Percentiles rank a stretch among this genome's conserved stretches.
Conservation (phyloP, 2,329 filamentous ascomycete genomes). For the Pestalotiopsis sp. region DNA sequence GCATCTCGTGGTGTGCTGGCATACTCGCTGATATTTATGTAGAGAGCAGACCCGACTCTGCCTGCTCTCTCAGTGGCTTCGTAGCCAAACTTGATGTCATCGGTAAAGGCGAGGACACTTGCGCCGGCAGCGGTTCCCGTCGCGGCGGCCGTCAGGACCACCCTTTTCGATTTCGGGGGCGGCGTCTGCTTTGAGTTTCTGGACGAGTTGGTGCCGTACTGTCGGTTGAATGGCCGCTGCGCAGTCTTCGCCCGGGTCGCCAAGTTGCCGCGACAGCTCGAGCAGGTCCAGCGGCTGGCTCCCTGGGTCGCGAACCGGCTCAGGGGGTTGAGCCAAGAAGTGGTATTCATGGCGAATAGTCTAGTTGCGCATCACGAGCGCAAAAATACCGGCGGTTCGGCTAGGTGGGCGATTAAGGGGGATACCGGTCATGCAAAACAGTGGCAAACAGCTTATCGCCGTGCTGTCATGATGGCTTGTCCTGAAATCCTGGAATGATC, state of each 20-base stretch:
- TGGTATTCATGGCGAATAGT: conserved; percentile 38
- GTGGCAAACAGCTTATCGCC: neutral
- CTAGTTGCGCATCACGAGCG: neutral
- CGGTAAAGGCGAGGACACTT: conserved; percentile 55
- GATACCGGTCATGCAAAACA: neutral
- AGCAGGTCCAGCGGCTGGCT: conserved; percentile 46
- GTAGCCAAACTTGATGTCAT: conserved; percentile 76
- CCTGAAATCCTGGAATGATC: neutral
- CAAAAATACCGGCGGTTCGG: neutral
- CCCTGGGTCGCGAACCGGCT: conserved; percentile 37
- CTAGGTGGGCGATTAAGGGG: neutral
- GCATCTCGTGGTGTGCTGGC: neutral
- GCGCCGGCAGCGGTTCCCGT: conserved; percentile 47
- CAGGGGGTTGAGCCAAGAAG: conserved; percentile 34
- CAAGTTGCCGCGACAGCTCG: conserved; percentile 42
- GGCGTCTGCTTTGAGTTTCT: conserved; percentile 22
- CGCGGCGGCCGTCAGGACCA: conserved; percentile 49
- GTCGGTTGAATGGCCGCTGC: conserved; percentile 20
- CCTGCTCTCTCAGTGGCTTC: conserved; percentile 75
- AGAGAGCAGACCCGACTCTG: conserved; percentile 73
- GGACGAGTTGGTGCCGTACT: conserved; percentile 23
- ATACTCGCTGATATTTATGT: conserved; percentile 87
- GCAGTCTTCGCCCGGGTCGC: conserved; percentile 31
- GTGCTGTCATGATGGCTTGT: neutral
- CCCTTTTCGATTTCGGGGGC: conserved; percentile 17